Base-by-base conservation (phyloP, 2,329 filamentous ascomycete genomes). In the Aspergillus quadricinctus region DNA sequence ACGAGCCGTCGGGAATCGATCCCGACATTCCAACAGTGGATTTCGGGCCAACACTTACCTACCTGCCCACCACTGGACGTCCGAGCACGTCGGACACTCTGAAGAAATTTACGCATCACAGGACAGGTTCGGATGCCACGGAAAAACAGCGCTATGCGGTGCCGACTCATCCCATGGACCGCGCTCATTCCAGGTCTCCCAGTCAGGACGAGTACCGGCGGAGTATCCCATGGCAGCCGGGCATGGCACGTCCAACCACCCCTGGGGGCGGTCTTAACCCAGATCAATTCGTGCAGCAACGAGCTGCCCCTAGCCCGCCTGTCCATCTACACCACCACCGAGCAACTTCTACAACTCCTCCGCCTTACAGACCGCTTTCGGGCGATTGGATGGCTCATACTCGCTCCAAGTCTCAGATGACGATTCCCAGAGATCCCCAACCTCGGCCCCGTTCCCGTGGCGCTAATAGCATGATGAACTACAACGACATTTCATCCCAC, bases 281-380 rank as follows among this genome's bases (percentile, higher is more conserved):
- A 0, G 90, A 96, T 70, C 86, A 95, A 64, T 96, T 88, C 74
- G 90, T 96, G 5, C 85, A 91, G 65, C 88, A 93, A 64, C 86
- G 90, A 59, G 88, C 87, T 23, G 79, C 84, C 11, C 78, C 80
- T 9, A 76, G 80, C 49, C 80, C 80, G 5, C 81, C 85, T 17
- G 66, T 82, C 43, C 83, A 84, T 69, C 75, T 78, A 14, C 21
- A 46, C 1, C 88, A 90, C 67, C 81, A 82, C 50, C 81, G 88
- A 41, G 81, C 78, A 51, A 85, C 86, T 0, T 78, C 81, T 48
- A 81, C 80, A 73, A 76, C 50, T 76, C 81, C 66, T 41, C 62
- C 67, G 23, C 63, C 63, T 17, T 61, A 66, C 14, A 63, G 71
- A 28, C 72, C 72, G 11, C 57, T 60, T 19, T 77, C 74, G 21